Base-by-base conservation (phyloP, 1,284 basidiomycete species). In the Marasmius oreades region DNA sequence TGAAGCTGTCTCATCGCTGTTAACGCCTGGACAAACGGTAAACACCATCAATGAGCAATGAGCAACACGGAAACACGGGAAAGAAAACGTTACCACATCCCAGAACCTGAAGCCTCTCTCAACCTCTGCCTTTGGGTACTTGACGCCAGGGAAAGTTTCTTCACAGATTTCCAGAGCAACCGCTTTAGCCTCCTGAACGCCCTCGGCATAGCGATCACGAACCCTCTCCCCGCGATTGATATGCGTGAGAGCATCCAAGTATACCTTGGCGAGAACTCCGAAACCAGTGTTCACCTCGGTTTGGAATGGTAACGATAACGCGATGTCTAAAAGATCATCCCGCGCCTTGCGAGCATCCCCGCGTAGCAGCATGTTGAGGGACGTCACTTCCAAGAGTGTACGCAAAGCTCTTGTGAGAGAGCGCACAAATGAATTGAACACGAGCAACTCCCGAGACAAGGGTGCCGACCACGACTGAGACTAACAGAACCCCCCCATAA, bases 41-140 rank as follows among this genome's bases (percentile, higher is more conserved):
- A 54, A 28, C 50, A 55, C 31, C 43, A 55, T 36, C 46, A 36
- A 50, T 42, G 31, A 20, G 24, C 16, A n/a, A 48, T 50, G 33
- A 46, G 45, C 56, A 36, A 47, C 16, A 44, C 51, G 51, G 47
- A n/a, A 52, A 59, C 53, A 51, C 50, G 33, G 60, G 58, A 56
- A 47, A 54, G 57, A 56, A 58, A 59, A 59, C 84, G 93, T 78
- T 70, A 96, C 94, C 70, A 95, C 83, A 68, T 96, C 91, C 96
- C 97, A 99, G 79, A 99, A 99, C 64, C 97, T 81, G 79, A 99
- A 98, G 4, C 95, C 95, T 55, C 97, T 78, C 69, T 95, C 92
- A 51, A 99, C 88, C 78, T 99, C 96, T 55, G 75, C 75, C 71
- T 86, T 85, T 6, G 96, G 92, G 59, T 73, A 74, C 77, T 94